Conservation (phyloP, 352 stramenopile species). For the Globisporangium takayamanum region DNA sequence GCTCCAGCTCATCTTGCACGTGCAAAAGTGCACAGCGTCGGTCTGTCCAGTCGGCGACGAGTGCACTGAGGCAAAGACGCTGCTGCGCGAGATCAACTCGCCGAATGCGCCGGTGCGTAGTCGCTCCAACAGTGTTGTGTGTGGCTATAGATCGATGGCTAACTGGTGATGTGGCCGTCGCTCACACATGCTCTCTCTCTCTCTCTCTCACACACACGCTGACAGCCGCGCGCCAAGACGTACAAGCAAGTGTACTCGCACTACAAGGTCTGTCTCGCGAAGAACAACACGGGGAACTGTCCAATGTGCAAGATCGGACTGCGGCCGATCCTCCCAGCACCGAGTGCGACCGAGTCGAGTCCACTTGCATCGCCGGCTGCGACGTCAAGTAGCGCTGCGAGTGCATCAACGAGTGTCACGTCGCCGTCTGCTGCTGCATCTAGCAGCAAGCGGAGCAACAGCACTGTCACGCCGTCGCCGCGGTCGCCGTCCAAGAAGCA, state of each 20-base stretch:
- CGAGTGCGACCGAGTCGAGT: conserved; percentile 10
- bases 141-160: background rate
- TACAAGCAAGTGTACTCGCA: conserved; percentile 83
- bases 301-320: conserved; percentile 83
- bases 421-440: conserved; percentile 28
- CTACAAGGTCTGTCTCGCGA: conserved; percentile 74
- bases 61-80: conserved; percentile 64
- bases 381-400: background rate
- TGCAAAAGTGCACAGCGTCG: conserved; percentile 67
- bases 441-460: conserved; percentile 49
- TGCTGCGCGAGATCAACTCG: conserved; percentile 70
- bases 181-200: background rate
- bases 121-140: background rate
- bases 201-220: background rate
- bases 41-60: conserved; percentile 64
- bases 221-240: conserved; percentile 64
- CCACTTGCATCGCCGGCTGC: conserved; percentile 21
- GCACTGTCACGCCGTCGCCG: conserved; percentile 45
- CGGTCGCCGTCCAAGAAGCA: conserved; percentile 77
- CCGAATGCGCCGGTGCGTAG: conserved; percentile 48
- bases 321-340: conserved; percentile 37
- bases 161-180: no score
- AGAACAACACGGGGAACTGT: conserved; percentile 75
- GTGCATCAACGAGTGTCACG: conserved; percentile 13
- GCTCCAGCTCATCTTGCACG: conserved; percentile 81